Conservation (phyloP, 768 basidiomycete genomes). For the Mycena kentingensis region DNA sequence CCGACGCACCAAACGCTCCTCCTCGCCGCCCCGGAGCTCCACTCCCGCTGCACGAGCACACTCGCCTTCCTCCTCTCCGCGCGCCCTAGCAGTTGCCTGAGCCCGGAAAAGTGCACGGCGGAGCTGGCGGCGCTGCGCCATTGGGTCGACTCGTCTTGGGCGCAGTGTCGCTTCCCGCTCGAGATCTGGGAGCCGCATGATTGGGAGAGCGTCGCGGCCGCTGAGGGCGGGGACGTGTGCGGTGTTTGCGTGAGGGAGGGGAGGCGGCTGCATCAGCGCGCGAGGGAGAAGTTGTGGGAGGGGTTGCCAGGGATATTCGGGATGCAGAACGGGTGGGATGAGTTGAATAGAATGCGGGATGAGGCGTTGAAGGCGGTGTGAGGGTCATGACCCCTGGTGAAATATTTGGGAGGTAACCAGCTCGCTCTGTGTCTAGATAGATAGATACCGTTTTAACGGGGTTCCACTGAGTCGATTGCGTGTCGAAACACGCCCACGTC, state of each 20-base stretch:
- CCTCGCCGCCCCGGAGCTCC: conserved; percentile 12
- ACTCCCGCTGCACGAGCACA: background rate
- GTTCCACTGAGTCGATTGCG: too few relatives aligned
- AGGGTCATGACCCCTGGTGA: too few relatives aligned
- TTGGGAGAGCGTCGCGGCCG: too few relatives aligned
- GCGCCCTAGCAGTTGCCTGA: conserved; percentile 3
- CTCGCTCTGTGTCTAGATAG: too few relatives aligned
- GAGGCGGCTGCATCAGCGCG: conserved; percentile 8
- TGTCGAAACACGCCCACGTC: too few relatives aligned
- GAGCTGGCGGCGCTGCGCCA: conserved; percentile 10
- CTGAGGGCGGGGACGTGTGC: conserved; percentile 12
- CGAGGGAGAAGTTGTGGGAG: conserved; percentile 15
- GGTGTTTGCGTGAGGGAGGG: conserved; percentile 2
- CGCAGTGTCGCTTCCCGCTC: conserved; percentile 15
- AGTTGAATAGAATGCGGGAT: conserved; percentile 12
- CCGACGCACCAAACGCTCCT: conserved; percentile 12
- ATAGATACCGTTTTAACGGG: too few relatives aligned
- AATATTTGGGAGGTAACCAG: too few relatives aligned
- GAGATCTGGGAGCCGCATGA: conserved; percentile 20
- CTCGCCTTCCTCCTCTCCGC: conserved; percentile 11
- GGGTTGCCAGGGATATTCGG: conserved; percentile 11
- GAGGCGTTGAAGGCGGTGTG: too few relatives aligned
- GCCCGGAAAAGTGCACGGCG: conserved; percentile 9
- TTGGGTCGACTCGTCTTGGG: conserved; percentile 15
- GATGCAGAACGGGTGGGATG: conserved; percentile 1